Percentiles rank a stretch among this genome's conserved stretches.
phyloP scores from a whole-genome alignment of 2,329 filamentous ascomycete genomes.

The Camptophora hylomeconis region DNA sequence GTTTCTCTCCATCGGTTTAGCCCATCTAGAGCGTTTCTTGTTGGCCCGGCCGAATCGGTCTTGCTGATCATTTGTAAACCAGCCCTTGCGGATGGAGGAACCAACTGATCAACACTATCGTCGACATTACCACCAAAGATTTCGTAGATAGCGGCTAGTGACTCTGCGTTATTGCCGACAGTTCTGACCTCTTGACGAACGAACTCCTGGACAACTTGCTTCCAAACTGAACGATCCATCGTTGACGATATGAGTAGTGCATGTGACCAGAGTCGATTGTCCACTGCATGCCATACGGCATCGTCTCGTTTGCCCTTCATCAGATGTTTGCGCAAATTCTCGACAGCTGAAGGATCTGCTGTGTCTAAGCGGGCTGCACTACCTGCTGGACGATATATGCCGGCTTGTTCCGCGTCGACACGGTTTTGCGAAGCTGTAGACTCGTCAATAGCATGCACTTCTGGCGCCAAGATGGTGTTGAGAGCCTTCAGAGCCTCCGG shows the following conservation, averaged over 20 bases:
- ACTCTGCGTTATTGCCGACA: constrained; percentile 65
- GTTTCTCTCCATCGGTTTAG: constrained; percentile 93
- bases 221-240: constrained; percentile 62
- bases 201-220: constrained; percentile 88
- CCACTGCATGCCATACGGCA: constrained; percentile 84
- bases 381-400: constrained; percentile 25
- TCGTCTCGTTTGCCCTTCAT: constrained; percentile 75
- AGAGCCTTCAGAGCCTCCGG: constrained; percentile 60
- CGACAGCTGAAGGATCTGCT: constrained; percentile 55
- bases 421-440: constrained; percentile 20
- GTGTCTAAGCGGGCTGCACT: constrained; percentile 45
- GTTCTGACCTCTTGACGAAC: constrained; percentile 88
- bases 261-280: constrained; percentile 91
- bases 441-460: constrained; percentile 18
- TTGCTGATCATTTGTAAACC: constrained; percentile 83
- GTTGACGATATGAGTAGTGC: constrained; percentile 84
- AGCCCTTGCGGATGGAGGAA: constrained; percentile 80
- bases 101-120: constrained; percentile 89
- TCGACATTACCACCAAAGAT: constrained; percentile 88
- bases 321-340: constrained; percentile 59
- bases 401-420: constrained; percentile 27
- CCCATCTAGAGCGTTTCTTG: constrained; percentile 66
- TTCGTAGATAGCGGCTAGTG: constrained; percentile 82
- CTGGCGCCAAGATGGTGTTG: constrained; percentile 58
- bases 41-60: constrained; percentile 44